Evolutionary conservation across 352 stramenopile species (phyloP).

Genomic region (Pythium vanterpoolii): DNA sequence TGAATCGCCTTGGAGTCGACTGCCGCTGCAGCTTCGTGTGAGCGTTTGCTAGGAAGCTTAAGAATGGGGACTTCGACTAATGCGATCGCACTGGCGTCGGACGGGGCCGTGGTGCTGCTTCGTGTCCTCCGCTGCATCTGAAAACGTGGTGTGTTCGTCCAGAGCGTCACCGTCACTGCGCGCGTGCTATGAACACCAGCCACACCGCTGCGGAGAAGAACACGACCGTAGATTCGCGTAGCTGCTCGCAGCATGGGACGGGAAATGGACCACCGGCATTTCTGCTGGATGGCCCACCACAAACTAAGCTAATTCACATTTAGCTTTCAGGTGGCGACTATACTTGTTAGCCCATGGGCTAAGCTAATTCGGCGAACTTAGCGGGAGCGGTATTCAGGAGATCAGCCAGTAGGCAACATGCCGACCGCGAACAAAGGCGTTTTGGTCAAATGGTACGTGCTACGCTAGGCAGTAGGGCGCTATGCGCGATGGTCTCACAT

Average conservation of each 20-base stretch:
- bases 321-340: background rate
- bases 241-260: constrained; percentile 4
- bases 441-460: constrained; percentile 74
- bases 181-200: no score
- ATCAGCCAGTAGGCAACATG: constrained; percentile 29
- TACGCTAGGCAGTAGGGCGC: background rate
- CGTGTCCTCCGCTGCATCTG: constrained; percentile 36
- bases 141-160: background rate
- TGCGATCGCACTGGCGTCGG: constrained; percentile 12
- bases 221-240: constrained; percentile 18
- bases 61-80: no score
- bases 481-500: background rate
- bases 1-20: background rate
- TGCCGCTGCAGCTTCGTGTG: background rate
- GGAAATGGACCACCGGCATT: constrained; percentile 22
- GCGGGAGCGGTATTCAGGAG: background rate
- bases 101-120: constrained; percentile 8
- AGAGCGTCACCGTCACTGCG: background rate
- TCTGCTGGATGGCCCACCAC: background rate
- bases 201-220: constrained; percentile 10
- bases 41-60: constrained; percentile 2
- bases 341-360: background rate
- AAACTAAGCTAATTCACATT: background rate
- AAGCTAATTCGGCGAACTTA: constrained; percentile 15
- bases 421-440: constrained; percentile 83